Evolutionary conservation across 495 filamentous ascomycete genomes (phyloP).

Genomic region (Trypethelium eluteriae): DNA sequence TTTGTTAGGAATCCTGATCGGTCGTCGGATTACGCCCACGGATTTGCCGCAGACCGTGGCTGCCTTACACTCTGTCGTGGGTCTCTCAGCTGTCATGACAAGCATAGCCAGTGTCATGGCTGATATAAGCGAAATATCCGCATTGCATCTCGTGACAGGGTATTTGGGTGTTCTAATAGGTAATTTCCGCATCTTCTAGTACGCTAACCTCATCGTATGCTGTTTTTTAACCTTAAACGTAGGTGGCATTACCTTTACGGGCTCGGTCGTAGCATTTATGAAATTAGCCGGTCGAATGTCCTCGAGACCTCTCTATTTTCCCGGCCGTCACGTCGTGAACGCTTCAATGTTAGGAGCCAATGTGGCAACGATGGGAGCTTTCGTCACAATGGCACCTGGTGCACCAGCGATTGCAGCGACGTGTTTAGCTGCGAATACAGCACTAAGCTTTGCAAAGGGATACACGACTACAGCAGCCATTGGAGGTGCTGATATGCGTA

Average conservation of each 20-base stretch:
- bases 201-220: neutral
- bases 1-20: constrained; percentile 53
- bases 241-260: constrained; percentile 74
- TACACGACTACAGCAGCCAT: constrained; percentile 76
- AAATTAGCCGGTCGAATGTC: constrained; percentile 73
- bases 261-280: constrained; percentile 71
- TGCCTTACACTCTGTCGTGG: constrained; percentile 73
- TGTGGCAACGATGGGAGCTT: constrained; percentile 68
- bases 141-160: constrained; percentile 66
- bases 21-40: constrained; percentile 73
- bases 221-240: constrained; percentile 3
- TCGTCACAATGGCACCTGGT: constrained; percentile 66
- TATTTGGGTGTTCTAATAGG: constrained; percentile 74
- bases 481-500: constrained; percentile 75
- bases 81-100: constrained; percentile 71
- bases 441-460: constrained; percentile 70
- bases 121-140: constrained; percentile 55
- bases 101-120: constrained; percentile 75
- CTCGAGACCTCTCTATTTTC: constrained; percentile 59
- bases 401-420: constrained; percentile 64
- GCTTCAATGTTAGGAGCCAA: constrained; percentile 61
- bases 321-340: constrained; percentile 64
- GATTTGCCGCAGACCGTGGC: constrained; percentile 76
- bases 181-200: constrained; percentile 14
- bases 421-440: constrained; percentile 62